Base-by-base conservation (phyloP, 2,329 filamentous ascomycete genomes). In the Dothideomycetes sp. region DNA sequence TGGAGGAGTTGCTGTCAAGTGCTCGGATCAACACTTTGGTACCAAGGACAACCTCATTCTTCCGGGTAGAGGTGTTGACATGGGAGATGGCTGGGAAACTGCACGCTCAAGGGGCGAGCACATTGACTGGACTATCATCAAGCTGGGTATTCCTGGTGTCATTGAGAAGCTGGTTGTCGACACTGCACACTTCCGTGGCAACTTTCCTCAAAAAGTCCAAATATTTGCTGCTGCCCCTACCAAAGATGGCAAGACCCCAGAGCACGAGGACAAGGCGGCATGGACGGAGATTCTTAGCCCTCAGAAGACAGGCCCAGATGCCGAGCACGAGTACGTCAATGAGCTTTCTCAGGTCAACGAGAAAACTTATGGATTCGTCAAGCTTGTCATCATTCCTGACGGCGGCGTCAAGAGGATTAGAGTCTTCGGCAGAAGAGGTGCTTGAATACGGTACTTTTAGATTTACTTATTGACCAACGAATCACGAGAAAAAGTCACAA, bases 361-460 rank as follows among this genome's bases (percentile, higher is more conserved):
- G 29, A 70, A 68, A 55, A 64, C 68, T 2, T 83, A 85, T 53
- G 86, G 82, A 10, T 87, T 91, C 63, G 78, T 88, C 16, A 95
- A 94, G 72, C 68, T 96, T 57, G 83, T 85, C 24, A 91, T 95
- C 57, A 85, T 94, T 50, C 89, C 89, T 0, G 88, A 96, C 60
- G 88, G 89, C 24, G 88, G 89, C 17, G 83, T 95, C 3, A 94
- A 94, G 75, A 70, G 88, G 47, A 73, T 95, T 48, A 75, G 86
- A 34, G 77, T 89, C 2, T 79, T 84, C 59, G 84, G 81, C 2
- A 77, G 72, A 54, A 69, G 77, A 49, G 39, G 30, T 27, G 22
- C 22, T 27, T 27, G 12, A 27, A 7, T 27, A 7, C 22, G 7
- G 22, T 12, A 7, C 12, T 7, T 27, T 27, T 7, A n/a, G n/a